Evolutionary conservation across 176 grass and related monocot species (phyloP), one percentile per base, ranked within the genome.

Genomic region (Aegilops sharonensis): DNA sequence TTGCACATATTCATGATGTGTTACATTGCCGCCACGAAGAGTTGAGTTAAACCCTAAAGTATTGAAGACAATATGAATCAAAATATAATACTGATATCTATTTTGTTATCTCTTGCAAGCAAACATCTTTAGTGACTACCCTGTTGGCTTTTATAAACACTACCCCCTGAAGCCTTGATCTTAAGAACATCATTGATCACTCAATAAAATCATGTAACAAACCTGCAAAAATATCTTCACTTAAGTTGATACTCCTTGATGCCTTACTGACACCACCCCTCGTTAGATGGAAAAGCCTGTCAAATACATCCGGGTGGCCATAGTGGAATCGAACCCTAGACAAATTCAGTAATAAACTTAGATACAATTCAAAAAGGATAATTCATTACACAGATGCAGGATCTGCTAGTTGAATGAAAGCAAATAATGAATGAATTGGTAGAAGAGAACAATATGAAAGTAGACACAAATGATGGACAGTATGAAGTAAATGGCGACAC

Each of bases 201-300:
- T 11, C 27, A 24, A 68, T 79, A 76, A 64, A 72, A 72, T 42
- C 57, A 76, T 25, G 43, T 67, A 76, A 82, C 67, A 79, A 79
- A 87, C 95, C 95, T 93, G 93, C 91, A 75, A 98, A 98, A 73
- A 98, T 93, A 77, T 98, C 95, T 91, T 98, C 95, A 68, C 95
- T 98, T 68, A 98, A 88, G 87, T 98, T 91, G 89, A 98, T 93
- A 69, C 88, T 98, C 85, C 85, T 93, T 83, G 95, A 98, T 87
- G 95, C 95, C 92, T 98, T 98, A 87, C 95, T 93, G 73, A 98
- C 85, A 73, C 95, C 95, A 81, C 95, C 95, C 88, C 93, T 93
- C 79, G 93, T 92, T 71, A 98, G 80, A 92, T 98, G 95, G 72
- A 98, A 98, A 92, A 98, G 65, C 77, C 95, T 93, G 83, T 98